phyloP scores from a whole-genome alignment of 805 yeast species.

The Jamesozyma lodderae region DNA sequence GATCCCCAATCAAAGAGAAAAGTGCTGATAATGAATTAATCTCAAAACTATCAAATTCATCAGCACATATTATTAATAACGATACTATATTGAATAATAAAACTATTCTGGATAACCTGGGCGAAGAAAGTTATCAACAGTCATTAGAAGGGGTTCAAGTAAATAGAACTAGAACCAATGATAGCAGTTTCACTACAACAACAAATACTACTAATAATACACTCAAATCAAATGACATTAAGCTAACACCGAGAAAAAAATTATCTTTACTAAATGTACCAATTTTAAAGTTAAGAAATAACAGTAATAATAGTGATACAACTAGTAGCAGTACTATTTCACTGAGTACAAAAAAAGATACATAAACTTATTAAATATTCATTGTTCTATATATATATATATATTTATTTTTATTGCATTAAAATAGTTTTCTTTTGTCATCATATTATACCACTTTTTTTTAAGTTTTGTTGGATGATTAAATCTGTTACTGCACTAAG shows the following conservation, averaged over 20 bases:
- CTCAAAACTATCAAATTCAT: neutral
- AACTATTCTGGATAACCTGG: constrained; percentile 7
- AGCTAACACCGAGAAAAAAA: constrained; percentile 7
- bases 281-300: constrained; percentile 22
- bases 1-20: constrained; percentile 17
- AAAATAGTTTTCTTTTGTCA: neutral
- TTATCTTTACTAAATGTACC: constrained; percentile 24
- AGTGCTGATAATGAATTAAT: constrained; percentile 19
- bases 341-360: neutral
- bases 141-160: neutral
- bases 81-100: constrained; percentile 9
- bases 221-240: neutral
- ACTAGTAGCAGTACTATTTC: neutral
- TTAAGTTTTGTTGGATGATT: constrained; percentile 74
- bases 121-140: constrained; percentile 6
- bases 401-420: neutral
- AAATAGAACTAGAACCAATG: neutral
- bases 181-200: neutral
- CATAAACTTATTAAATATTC: neutral
- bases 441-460: constrained; percentile 64
- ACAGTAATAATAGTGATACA: constrained; percentile 2
- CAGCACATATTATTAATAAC: constrained; percentile 5
- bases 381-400: neutral
- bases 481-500: constrained; percentile 87
- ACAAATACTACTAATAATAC: neutral